Conservation (phyloP, 2,329 filamentous ascomycete genomes). For the Ophiocordyceps camponoti-rufipedis region DNA sequence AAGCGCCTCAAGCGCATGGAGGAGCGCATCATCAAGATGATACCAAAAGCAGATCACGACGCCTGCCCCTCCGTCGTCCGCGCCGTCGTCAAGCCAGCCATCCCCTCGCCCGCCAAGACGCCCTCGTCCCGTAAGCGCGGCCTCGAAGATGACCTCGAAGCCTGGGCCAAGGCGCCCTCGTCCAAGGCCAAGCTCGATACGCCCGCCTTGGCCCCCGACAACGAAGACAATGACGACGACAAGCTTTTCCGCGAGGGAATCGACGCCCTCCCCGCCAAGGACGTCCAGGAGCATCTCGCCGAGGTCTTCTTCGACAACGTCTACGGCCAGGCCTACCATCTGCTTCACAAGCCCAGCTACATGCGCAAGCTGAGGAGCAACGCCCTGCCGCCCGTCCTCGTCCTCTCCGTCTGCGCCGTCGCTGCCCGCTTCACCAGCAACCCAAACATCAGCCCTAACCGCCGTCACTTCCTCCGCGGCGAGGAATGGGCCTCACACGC, state of each 20-base stretch:
- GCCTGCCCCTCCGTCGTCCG: constrained; percentile 49
- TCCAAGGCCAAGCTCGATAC: constrained; percentile 29
- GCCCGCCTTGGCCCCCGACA: constrained; percentile 36
- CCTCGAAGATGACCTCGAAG: constrained; percentile 69
- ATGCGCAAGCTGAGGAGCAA: constrained; percentile 55
- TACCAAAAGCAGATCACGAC: constrained; percentile 71
- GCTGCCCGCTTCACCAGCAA: constrained; percentile 91
- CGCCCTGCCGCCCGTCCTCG: constrained; percentile 71
- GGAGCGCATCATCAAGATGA: constrained; percentile 87
- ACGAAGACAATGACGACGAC: constrained; percentile 62
- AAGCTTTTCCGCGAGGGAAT: constrained; percentile 65
- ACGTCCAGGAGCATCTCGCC: constrained; percentile 82
- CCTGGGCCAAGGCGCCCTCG: constrained; percentile 50
- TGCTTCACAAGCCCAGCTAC: constrained; percentile 93
- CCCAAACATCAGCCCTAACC: constrained; percentile 56
- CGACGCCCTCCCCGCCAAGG: constrained; percentile 65
- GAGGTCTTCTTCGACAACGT: constrained; percentile 93
- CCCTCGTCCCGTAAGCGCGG: constrained; percentile 54
- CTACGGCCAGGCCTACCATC: constrained; percentile 86
- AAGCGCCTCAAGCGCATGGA: constrained; percentile 95
- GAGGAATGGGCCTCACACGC: constrained; percentile 82
- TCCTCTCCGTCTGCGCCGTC: constrained; percentile 86
- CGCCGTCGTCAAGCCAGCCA: constrained; percentile 67
- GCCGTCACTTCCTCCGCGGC: constrained; percentile 62
- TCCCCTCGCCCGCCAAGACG: constrained; percentile 29